phyloP scores from a whole-genome alignment of 73 alveolate genomes.

The Blepharisma japonicum region DNA sequence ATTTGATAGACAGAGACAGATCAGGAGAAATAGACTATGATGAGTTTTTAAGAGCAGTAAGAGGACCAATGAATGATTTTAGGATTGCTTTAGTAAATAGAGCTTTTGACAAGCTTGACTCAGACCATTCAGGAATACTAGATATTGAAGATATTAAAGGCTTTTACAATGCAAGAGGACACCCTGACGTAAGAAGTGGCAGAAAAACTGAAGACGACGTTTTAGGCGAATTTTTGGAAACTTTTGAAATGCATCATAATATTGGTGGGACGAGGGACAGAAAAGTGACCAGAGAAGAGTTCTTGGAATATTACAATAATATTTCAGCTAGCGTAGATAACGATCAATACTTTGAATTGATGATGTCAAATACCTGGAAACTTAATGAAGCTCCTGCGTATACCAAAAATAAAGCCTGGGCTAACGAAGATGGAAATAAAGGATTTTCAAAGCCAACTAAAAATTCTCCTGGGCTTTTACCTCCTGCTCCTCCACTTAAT shows the following conservation, averaged over 20 bases:
- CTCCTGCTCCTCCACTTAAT: constrained; percentile 29
- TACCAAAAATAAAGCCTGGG: neutral
- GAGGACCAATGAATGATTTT: constrained; percentile 79
- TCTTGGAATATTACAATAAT: constrained; percentile 45
- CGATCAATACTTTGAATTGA: constrained; percentile 49
- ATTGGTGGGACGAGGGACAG: constrained; percentile 57
- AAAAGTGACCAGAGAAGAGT: constrained; percentile 41
- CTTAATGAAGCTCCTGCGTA: constrained; percentile 25
- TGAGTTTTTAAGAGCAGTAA: constrained; percentile 73
- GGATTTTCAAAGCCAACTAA: constrained; percentile 9
- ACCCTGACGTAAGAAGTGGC: constrained; percentile 88
- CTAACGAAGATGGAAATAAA: neutral
- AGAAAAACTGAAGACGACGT: constrained; percentile 87
- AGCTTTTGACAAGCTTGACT: constrained; percentile 82
- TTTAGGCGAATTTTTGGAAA: constrained; percentile 76
- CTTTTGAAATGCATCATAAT: constrained; percentile 47
- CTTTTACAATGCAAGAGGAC: constrained; percentile 70
- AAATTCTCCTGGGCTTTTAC: neutral
- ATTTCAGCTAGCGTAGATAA: constrained; percentile 42
- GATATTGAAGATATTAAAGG: constrained; percentile 66
- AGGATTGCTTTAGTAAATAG: constrained; percentile 58
- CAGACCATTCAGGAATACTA: constrained; percentile 67
- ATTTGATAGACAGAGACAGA: constrained; percentile 69
- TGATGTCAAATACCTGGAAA: constrained; percentile 86
- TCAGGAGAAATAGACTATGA: constrained; percentile 73